Percentiles rank a stretch among this genome's conserved stretches.
These are phyloP conservation scores for Trametes cubensis DNA, from an alignment of 768 basidiomycete genomes.

Conservation along the genomic window DNA sequence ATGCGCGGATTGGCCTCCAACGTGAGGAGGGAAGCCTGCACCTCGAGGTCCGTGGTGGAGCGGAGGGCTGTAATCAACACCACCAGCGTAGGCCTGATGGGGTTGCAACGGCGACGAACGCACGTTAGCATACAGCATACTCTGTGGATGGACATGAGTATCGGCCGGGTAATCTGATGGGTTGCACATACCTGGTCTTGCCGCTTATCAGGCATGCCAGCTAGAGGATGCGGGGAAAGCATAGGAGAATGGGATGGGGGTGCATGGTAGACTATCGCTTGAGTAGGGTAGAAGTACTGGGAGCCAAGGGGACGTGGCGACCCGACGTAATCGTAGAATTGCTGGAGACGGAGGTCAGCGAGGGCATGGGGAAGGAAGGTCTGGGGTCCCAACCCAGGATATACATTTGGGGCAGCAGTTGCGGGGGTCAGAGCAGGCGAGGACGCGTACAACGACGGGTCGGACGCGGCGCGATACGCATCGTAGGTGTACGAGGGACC, in stretches of 20 bases:
- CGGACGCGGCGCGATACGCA: conserved; percentile 52
- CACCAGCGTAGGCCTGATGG: conserved; percentile 45
- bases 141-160: conserved; percentile 44
- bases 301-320: conserved; percentile 50
- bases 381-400: conserved; percentile 49
- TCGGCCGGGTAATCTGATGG: conserved; percentile 29
- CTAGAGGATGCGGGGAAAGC: conserved; percentile 48
- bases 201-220: conserved; percentile 58
- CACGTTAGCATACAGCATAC: conserved; percentile 45
- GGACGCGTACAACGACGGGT: conserved; percentile 53
- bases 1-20: conserved; percentile 31
- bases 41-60: conserved; percentile 41
- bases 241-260: conserved; percentile 57
- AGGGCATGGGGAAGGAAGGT: conserved; percentile 46
- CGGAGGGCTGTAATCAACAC: conserved; percentile 53
- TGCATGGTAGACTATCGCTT: conserved; percentile 60
- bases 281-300: conserved; percentile 64
- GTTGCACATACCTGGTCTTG: conserved; percentile 50
- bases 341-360: conserved; percentile 47
- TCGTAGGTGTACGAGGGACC: conserved; percentile 50
- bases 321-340: conserved; percentile 63
- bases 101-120: conserved; percentile 48
- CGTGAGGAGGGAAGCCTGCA: conserved; percentile 1
- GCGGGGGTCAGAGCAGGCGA: conserved; percentile 47
- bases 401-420: conserved; percentile 49